Evolutionary conservation across 2,329 filamentous ascomycete species (phyloP).

Genomic region (Ophiosphaerella korrae): DNA sequence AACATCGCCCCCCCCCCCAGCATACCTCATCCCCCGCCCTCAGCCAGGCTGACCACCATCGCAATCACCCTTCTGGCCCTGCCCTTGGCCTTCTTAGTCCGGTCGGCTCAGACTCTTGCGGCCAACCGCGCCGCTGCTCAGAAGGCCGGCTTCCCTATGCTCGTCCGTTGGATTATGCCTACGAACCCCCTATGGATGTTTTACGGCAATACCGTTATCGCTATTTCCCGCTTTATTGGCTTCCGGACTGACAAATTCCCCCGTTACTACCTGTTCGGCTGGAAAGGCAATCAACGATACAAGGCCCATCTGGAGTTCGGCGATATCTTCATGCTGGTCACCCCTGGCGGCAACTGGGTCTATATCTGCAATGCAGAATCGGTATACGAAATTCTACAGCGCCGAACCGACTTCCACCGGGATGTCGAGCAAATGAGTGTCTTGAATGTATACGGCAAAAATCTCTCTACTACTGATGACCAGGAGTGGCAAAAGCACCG

Average conservation of each 20-base stretch:
- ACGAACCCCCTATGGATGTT: slow-evolving; percentile 18
- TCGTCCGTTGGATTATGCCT: neutral
- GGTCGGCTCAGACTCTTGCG: too few relatives aligned
- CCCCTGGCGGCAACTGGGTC: slow-evolving; percentile 5
- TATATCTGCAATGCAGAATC: slow-evolving; percentile 9
- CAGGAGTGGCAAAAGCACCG: slow-evolving; percentile 31
- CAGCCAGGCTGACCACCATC: too few relatives aligned
- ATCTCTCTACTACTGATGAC: slow-evolving; percentile 23
- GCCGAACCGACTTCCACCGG: slow-evolving; percentile 13
- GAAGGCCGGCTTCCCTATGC: too few relatives aligned
- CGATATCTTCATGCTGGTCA: slow-evolving; percentile 6
- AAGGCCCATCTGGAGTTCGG: neutral
- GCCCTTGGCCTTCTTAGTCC: too few relatives aligned
- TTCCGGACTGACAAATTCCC: slow-evolving; percentile 4
- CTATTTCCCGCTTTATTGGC: neutral
- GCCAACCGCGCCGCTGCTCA: too few relatives aligned
- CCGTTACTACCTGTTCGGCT: slow-evolving; percentile 7
- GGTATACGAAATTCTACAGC: slow-evolving; percentile 9
- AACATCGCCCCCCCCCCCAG: too few relatives aligned
- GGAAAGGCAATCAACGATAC: slow-evolving; percentile 8
- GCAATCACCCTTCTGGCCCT: too few relatives aligned
- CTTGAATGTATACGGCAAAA: slow-evolving; percentile 27
- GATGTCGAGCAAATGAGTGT: slow-evolving; percentile 19
- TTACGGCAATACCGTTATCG: slow-evolving; percentile 8
- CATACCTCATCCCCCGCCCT: too few relatives aligned